Evolutionary conservation across 2,329 filamentous ascomycete species (phyloP).

Genomic region (Davidsoniella eucalypti): DNA sequence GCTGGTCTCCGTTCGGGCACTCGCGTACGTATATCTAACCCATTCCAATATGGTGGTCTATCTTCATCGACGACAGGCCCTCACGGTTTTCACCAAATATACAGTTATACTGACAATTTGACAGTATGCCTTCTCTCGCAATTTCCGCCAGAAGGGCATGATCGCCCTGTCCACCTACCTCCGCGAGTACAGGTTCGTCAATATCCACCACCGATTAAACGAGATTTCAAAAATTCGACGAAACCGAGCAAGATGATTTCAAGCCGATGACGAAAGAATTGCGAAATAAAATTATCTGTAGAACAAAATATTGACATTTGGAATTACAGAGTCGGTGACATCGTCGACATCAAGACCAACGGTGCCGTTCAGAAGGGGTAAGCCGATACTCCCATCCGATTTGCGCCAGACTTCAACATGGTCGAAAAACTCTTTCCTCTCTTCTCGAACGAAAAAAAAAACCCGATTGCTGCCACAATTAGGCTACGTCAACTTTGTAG

Average conservation of each 20-base stretch:
- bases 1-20: conserved; percentile 76
- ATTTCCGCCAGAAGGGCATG: conserved; percentile 89
- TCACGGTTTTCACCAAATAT: background rate
- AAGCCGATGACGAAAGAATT: conserved; percentile 14
- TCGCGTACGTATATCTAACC: conserved; percentile 42
- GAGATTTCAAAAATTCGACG: conserved; percentile 4
- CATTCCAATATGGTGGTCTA: conserved; percentile 4
- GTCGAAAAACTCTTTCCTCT: background rate
- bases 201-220: conserved; percentile 6
- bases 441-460: background rate
- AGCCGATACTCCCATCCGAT: conserved; percentile 21
- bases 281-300: background rate
- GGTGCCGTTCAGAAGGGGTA: conserved; percentile 97
- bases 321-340: conserved; percentile 68
- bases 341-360: conserved; percentile 97
- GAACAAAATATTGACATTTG: conserved; percentile 6
- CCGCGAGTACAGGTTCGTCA: conserved; percentile 63
- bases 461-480: background rate
- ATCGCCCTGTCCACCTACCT: conserved; percentile 92
- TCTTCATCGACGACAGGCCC: conserved; percentile 9
- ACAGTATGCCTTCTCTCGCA: conserved; percentile 79
- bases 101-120: conserved; percentile 7
- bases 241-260: conserved; percentile 10
- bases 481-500: too few relatives aligned
- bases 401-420: background rate